Base-by-base conservation (phyloP, 768 basidiomycete species). In the Pleurotus tuoliensis region DNA sequence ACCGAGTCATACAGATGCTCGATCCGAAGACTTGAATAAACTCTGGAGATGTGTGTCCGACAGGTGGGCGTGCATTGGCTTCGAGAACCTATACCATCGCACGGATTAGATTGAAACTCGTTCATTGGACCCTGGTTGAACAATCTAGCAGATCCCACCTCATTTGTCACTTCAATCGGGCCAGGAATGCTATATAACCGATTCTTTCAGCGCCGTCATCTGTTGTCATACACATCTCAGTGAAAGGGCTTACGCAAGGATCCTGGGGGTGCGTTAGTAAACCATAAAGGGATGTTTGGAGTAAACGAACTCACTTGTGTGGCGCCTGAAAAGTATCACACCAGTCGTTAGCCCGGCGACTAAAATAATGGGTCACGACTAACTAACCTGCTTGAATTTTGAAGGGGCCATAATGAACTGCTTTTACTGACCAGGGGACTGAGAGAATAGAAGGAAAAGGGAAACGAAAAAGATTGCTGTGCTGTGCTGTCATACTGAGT, bases 21-120 rank as follows among this genome's bases (percentile, higher is more conserved):
- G 93, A 87, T 39, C 87, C 86, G 62, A 95, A 91, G 55, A 88
- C 82, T 22, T 83, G 78, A 16, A 89, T 80, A 66, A 96, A 94
- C 24, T 88, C 89, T 9, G 84, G 83, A n/a, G 88, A 85, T 64
- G 91, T 83, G 70, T 94, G 92, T 44, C 87, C 88, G 71, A 90
- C 73, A 43, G 85, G 82, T 1, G 89, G 89, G 59, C 87, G 88
- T 1, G 92, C 91, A 69, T 94, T 91, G 62, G 91, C 89, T 57
- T 74, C 78, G 62, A 94, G 84, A 57, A 95, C 92, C 76, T 85
- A 44, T 16, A 34, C 30, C 30, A 30, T 11, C 7, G 30, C 11
- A 34, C 8, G 30, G 30, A 34, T 34, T 34, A 34, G 30, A 34
- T 34, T 34, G 11, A 11, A 34, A 34, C 4, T 34, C 30, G 30